Evolutionary conservation across 129 eudicot species (phyloP).

Genomic region (Calendula officinalis): DNA sequence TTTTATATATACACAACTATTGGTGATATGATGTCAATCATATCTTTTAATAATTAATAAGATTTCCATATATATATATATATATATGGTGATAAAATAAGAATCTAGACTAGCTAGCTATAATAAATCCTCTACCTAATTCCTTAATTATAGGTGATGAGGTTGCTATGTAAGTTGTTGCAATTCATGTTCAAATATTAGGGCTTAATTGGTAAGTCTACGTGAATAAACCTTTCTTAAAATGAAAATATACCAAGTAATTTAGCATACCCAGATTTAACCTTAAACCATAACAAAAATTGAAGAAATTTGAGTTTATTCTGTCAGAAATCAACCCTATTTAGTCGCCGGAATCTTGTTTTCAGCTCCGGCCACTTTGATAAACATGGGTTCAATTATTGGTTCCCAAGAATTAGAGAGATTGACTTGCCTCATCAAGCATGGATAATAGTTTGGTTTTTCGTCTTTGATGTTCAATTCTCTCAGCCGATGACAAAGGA

Average conservation of each 20-base stretch:
- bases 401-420: constrained; percentile 15
- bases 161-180: constrained; percentile 20
- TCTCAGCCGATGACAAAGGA: constrained; percentile 71
- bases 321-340: too few species aligned
- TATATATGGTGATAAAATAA: constrained; percentile 7
- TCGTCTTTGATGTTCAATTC: constrained; percentile 94
- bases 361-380: constrained; percentile 1
- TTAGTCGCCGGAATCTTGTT: neutral
- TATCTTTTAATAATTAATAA: neutral
- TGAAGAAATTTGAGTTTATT: too few species aligned
- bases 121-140: constrained; percentile 17
- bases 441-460: constrained; percentile 91
- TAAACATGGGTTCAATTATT: constrained; percentile 32
- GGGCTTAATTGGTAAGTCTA: constrained; percentile 6
- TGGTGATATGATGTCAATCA: constrained; percentile 1
- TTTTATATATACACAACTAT: constrained; percentile 1
- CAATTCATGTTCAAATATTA: constrained; percentile 12
- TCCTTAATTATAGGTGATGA: constrained; percentile 15
- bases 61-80: neutral
- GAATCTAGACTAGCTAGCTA: constrained; percentile 17
- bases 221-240: neutral
- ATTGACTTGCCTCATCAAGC: constrained; percentile 90
- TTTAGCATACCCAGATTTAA: too few species aligned
- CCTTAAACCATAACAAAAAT: too few species aligned
- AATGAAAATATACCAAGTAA: too few species aligned